Base-by-base conservation (phyloP, 176 grass and related monocot genomes). In the Paspalum notatum region DNA sequence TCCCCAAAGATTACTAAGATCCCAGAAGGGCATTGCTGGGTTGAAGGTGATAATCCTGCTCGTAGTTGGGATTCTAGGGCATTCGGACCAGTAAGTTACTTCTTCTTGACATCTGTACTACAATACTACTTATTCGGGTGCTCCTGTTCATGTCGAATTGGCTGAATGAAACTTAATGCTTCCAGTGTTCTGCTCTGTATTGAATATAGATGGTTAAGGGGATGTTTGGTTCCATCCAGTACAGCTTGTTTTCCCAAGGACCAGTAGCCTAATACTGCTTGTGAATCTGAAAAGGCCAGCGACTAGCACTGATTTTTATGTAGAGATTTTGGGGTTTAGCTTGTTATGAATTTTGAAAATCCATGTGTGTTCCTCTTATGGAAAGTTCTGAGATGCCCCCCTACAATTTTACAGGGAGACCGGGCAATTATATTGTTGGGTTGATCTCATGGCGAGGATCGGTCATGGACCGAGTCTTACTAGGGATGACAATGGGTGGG, bases 21-120 rank as follows among this genome's bases (percentile, higher is more conserved):
- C 55, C 90, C 88, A n/a, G 66, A 79, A 66, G 95, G 95, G 38
- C 90, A 95, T 81, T 95, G 92, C 75, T 98, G 95, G 90, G 86
- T 95, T 84, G 95, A 98, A 91, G 95, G 95, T 66, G 95, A 98
- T 89, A 98, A 98, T 66, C 45, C 88, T 66, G 52, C 67, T 32
- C 38, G 21, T 38, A 98, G 92, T 49, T 95, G 87, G 90, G 95
- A 95, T 86, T 98, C 92, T 27, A 71, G 90, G 59, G 80, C 86
- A 71, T 98, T 93, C 67, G 95, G 95, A 12, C 81, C 84, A 26
- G 95, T 98, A 93, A 89, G 90, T 90, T 72, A 49, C 25, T 81
- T 58, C 4, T 39, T 37, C 24, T 63, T 38, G 15, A 1, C 16
- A 75, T 55, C 16, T 56, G 22, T 10, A 25, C 20, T 32, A 32